Conservation (phyloP, 23 red algal species). For the Gracilaria gracilis region DNA sequence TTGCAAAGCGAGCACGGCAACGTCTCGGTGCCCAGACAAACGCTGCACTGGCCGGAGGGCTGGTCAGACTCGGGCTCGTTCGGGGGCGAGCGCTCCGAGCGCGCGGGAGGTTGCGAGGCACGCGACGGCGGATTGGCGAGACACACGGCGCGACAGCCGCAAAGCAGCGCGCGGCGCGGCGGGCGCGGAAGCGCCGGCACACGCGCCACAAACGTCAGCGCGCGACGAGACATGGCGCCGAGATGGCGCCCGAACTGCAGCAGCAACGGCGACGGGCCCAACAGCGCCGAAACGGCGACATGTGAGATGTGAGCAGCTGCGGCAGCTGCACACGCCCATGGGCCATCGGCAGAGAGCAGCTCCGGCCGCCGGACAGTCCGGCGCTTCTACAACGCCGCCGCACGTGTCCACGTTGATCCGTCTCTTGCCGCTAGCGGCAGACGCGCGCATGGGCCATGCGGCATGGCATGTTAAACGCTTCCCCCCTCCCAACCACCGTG, state of each 20-base stretch:
- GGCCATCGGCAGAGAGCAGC: background rate
- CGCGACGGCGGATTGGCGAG: background rate
- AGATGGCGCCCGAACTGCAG: no score
- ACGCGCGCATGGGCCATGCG: background rate
- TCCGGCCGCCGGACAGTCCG: background rate
- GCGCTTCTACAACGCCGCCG: background rate
- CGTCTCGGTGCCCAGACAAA: background rate
- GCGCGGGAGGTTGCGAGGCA: background rate
- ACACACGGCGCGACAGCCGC: background rate
- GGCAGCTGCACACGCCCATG: background rate
- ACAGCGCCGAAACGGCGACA: background rate
- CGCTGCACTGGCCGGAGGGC: background rate
- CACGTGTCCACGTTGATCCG: constrained; percentile 31
- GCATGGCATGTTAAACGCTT: background rate
- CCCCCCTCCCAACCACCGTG: background rate
- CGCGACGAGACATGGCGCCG: background rate
- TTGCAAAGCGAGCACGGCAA: constrained; percentile 54
- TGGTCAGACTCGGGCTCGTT: background rate
- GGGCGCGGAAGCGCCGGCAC: background rate
- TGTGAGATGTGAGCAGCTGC: background rate
- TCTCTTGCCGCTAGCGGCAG: background rate
- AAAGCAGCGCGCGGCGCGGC: background rate
- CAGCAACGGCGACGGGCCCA: background rate
- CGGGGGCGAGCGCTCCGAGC: background rate
- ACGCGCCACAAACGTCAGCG: background rate